These are phyloP conservation scores for Hypoxylon sp. DNA, from an alignment of 2,329 filamentous ascomycete species.

Conservation along the genomic window DNA sequence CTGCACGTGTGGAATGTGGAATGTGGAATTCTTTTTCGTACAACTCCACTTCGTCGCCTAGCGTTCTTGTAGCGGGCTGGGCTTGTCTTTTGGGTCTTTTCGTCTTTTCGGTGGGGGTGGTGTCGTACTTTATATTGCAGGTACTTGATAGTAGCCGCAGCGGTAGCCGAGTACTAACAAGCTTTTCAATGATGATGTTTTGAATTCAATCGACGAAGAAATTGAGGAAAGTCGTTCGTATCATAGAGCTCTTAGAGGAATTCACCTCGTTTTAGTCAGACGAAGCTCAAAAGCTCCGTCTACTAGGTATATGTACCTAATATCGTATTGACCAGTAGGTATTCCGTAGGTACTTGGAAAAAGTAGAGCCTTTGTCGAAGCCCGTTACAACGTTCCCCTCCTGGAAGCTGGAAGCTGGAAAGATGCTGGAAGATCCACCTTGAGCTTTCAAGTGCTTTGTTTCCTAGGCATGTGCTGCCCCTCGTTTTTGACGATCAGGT, in stretches of 20 bases:
- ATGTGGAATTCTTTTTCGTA: constrained; percentile 28
- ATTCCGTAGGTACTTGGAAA: neutral
- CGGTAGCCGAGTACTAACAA: constrained; percentile 20
- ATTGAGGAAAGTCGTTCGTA: neutral
- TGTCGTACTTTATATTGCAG: constrained; percentile 26
- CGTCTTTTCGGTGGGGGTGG: constrained; percentile 21
- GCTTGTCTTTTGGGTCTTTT: constrained; percentile 18
- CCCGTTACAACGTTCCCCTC: neutral
- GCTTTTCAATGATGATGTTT: neutral
- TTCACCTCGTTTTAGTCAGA: neutral
- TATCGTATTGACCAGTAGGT: too few species aligned
- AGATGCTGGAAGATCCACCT: neutral
- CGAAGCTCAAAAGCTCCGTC: neutral
- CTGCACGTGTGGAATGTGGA: constrained; percentile 36
- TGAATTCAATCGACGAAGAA: constrained; percentile 2
- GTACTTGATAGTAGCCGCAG: constrained; percentile 30
- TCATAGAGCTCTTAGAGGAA: neutral
- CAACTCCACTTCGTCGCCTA: constrained; percentile 35
- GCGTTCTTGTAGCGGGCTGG: constrained; percentile 39
- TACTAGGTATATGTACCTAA: too few species aligned
- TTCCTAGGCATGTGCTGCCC: constrained; percentile 1
- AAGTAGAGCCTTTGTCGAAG: constrained; percentile 1
- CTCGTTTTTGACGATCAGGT: constrained; percentile 1
- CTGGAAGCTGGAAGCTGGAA: neutral
- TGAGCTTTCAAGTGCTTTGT: constrained; percentile 12